A percentile compares a stretch with the other conserved stretches of the same genome.
These are phyloP conservation scores for Cyclotella kingstonii DNA, from an alignment of 108 stramenopile species.

Conservation along the genomic window DNA sequence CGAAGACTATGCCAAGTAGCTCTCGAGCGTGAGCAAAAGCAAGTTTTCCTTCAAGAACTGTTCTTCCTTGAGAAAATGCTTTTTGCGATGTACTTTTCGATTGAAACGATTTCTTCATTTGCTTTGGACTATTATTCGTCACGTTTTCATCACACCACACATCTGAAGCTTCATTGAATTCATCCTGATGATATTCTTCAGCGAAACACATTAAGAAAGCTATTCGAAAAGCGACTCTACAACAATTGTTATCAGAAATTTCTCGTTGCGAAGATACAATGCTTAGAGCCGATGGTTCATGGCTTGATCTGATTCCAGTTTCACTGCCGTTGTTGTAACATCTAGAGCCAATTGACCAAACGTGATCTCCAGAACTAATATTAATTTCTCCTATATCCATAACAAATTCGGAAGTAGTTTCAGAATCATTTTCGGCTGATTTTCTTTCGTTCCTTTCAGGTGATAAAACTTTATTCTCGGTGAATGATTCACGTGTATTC, in stretches of 20 bases:
- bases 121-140: conserved; percentile 25
- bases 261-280: conserved; percentile 55
- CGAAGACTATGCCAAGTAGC: conserved; percentile 77
- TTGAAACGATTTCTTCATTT: conserved; percentile 6
- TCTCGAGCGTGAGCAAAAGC: conserved; percentile 55
- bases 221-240: conserved; percentile 62
- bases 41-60: conserved; percentile 42
- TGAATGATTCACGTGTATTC: conserved; percentile 4
- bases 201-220: conserved; percentile 80
- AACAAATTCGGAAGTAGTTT: conserved; percentile 74
- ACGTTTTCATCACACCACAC: conserved; percentile 42
- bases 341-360: conserved; percentile 40
- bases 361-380: conserved; percentile 41
- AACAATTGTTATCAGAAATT: conserved; percentile 47
- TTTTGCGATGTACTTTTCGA: conserved; percentile 12
- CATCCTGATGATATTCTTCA: conserved; percentile 45
- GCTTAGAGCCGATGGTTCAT: conserved; percentile 62
- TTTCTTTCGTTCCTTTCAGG: neutral
- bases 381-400: conserved; percentile 68
- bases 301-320: conserved; percentile 43
- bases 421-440: conserved; percentile 39
- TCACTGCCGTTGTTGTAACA: neutral
- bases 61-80: conserved; percentile 17
- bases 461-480: conserved; percentile 5
- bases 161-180: conserved; percentile 7